Evolutionary conservation across 2,329 filamentous ascomycete genomes (phyloP).

Genomic region (Colletotrichum spinosum): DNA sequence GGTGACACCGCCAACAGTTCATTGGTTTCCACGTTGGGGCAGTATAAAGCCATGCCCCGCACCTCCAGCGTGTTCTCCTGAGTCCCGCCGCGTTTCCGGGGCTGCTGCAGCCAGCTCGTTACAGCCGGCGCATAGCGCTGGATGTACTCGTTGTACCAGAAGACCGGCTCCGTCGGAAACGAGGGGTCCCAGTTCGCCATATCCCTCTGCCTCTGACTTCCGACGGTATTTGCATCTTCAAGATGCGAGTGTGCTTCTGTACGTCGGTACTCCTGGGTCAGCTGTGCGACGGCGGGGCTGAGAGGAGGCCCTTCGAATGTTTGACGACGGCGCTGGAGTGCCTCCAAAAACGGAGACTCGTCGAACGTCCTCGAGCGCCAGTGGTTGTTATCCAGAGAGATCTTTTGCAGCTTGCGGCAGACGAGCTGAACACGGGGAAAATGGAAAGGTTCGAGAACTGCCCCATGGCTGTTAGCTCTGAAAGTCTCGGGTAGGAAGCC

Average conservation of each 20-base stretch:
- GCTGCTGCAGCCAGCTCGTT: slow-evolving; percentile 81
- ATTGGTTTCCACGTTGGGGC: slow-evolving; percentile 51
- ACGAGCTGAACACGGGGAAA: slow-evolving; percentile 77
- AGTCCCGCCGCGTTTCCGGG: slow-evolving; percentile 56
- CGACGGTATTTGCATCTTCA: slow-evolving; percentile 42
- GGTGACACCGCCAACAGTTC: slow-evolving; percentile 76
- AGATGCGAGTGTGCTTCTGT: slow-evolving; percentile 9
- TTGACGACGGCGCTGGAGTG: slow-evolving; percentile 64
- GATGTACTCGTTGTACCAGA: slow-evolving; percentile 92
- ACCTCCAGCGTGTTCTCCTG: slow-evolving; percentile 69
- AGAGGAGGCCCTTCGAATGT: slow-evolving; percentile 30
- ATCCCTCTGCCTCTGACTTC: slow-evolving; percentile 63
- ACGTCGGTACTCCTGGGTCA: slow-evolving; percentile 23
- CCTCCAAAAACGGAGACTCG: slow-evolving; percentile 73
- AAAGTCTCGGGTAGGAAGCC: slow-evolving; percentile 22
- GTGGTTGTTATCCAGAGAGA: slow-evolving; percentile 79
- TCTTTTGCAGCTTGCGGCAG: slow-evolving; percentile 71
- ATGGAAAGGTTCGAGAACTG: slow-evolving; percentile 73
- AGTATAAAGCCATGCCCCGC: slow-evolving; percentile 78
- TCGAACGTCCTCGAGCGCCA: slow-evolving; percentile 84
- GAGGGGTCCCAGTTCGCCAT: slow-evolving; percentile 87
- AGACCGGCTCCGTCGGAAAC: slow-evolving; percentile 76
- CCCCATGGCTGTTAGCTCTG: slow-evolving; percentile 25
- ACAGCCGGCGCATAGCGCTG: slow-evolving; percentile 81
- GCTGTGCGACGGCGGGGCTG: slow-evolving; percentile 27